A percentile compares a stretch with the other conserved stretches of the same genome.
Evolutionary conservation across 2,329 filamentous ascomycete genomes (phyloP).

Genomic region (Fusarium longipes): DNA sequence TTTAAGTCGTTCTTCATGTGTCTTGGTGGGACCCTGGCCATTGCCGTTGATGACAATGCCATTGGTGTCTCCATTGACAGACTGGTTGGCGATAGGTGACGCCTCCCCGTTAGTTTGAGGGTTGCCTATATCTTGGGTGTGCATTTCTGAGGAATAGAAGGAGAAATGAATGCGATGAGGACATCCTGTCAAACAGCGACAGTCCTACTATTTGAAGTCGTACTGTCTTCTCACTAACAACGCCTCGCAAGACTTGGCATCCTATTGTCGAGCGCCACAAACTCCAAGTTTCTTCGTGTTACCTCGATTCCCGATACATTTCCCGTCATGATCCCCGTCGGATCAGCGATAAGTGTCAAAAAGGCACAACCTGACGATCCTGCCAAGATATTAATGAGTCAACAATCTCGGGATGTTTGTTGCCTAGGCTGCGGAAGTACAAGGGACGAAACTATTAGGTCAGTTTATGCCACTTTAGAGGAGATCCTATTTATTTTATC

Average conservation of each 20-base stretch:
- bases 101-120: not conserved
- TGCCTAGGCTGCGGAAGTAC: not conserved
- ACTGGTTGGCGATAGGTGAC: not conserved
- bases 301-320: constrained; percentile 15
- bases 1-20: not conserved
- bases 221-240: not conserved
- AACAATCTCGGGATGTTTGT: not conserved
- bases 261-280: not conserved
- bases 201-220: constrained; percentile 11
- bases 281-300: not conserved
- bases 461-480: too few species aligned
- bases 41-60: not conserved
- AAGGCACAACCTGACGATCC: not conserved
- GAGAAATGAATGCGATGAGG: not conserved
- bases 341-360: not conserved
- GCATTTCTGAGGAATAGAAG: not conserved
- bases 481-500: too few species aligned
- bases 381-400: not conserved
- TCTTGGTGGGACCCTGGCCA: not conserved
- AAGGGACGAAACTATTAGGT: too few species aligned
- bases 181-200: not conserved
- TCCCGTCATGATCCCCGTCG: constrained; percentile 13
- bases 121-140: not conserved
- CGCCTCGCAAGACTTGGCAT: not conserved
- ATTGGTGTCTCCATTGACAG: not conserved